Percentiles rank a stretch among this genome's conserved stretches.
These are phyloP conservation scores for Trichoderma brevicompactum DNA, from an alignment of 2,329 filamentous ascomycete genomes.

Conservation along the genomic window DNA sequence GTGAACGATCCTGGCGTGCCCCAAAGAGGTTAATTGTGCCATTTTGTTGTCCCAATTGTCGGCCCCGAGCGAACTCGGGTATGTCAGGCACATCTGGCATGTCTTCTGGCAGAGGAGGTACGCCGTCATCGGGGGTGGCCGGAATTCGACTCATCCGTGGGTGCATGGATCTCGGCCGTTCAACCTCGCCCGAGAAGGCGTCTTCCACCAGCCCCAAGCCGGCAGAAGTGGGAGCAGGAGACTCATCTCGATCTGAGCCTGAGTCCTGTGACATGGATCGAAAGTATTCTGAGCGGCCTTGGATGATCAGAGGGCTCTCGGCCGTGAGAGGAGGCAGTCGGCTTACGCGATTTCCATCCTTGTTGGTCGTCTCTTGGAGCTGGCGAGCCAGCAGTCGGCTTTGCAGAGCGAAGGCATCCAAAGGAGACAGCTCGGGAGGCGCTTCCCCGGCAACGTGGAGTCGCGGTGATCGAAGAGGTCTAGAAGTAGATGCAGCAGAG, in stretches of 20 bases:
- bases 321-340: slow-evolving; percentile 82
- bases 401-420: slow-evolving; percentile 94
- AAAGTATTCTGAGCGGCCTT: slow-evolving; percentile 79
- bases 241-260: slow-evolving; percentile 49
- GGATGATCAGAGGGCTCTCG: slow-evolving; percentile 75
- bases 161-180: slow-evolving; percentile 74
- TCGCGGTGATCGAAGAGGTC: slow-evolving; percentile 71
- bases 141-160: slow-evolving; percentile 71
- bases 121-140: slow-evolving; percentile 52
- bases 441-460: slow-evolving; percentile 78
- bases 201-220: slow-evolving; percentile 60
- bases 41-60: slow-evolving; percentile 46
- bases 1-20: slow-evolving; percentile 62
- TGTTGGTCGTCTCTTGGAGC: slow-evolving; percentile 73
- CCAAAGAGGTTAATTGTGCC: slow-evolving; percentile 54
- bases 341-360: slow-evolving; percentile 78
- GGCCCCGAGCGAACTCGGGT: slow-evolving; percentile 48
- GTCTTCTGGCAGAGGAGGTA: slow-evolving; percentile 52
- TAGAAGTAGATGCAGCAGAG: slow-evolving; percentile 50
- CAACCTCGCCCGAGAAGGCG: slow-evolving; percentile 47
- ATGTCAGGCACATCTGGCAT: slow-evolving; percentile 53
- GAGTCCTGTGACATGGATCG: slow-evolving; percentile 72
- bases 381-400: slow-evolving; percentile 85
- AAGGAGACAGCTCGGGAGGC: slow-evolving; percentile 87
- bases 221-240: slow-evolving; percentile 36